Evolutionary conservation across 1,139 yeast genomes (phyloP).

Genomic region (Candida tetrigidarum): DNA sequence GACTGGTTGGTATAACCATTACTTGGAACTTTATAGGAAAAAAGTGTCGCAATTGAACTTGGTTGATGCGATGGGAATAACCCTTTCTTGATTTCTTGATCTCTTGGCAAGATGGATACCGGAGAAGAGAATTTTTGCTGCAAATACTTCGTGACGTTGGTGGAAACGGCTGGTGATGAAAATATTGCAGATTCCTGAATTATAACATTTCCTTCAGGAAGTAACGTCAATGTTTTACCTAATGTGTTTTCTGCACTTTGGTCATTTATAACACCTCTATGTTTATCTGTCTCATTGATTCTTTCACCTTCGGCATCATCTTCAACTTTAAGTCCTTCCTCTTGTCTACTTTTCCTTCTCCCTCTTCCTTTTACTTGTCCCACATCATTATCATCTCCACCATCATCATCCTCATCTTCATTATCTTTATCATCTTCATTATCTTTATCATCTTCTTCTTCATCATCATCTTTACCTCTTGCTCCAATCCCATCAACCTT

Average conservation of each 20-base stretch:
- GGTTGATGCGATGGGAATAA: conserved; percentile 39
- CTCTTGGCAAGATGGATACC: conserved; percentile 19
- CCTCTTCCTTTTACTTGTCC: too few relatives aligned
- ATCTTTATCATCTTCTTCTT: conserved; percentile 19
- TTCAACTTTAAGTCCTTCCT: too few relatives aligned
- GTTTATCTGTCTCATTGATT: conserved; percentile 11
- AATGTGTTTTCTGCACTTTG: conserved; percentile 23
- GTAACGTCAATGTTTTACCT: conserved; percentile 35
- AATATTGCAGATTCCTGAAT: conserved; percentile 42
- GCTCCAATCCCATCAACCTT: too few relatives aligned
- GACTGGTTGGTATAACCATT: conserved; percentile 48
- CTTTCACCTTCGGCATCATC: conserved; percentile 17
- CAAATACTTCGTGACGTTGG: conserved; percentile 29
- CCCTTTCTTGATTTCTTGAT: conserved; percentile 32
- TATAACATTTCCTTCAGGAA: conserved; percentile 31
- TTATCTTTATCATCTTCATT: conserved; percentile 13
- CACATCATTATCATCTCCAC: conserved; percentile 17
- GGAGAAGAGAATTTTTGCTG: conserved; percentile 28
- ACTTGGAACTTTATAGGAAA: conserved; percentile 51
- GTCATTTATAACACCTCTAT: conserved; percentile 12
- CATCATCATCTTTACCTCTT: conserved; percentile 22
- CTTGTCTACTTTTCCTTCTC: too few relatives aligned
- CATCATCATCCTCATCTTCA: conserved; percentile 17
- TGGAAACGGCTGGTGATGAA: conserved; percentile 36
- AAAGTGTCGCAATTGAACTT: conserved; percentile 31